Evolutionary conservation across 306 rosid genomes (phyloP).

Genomic region (Notholithocarpus densiflorus): DNA sequence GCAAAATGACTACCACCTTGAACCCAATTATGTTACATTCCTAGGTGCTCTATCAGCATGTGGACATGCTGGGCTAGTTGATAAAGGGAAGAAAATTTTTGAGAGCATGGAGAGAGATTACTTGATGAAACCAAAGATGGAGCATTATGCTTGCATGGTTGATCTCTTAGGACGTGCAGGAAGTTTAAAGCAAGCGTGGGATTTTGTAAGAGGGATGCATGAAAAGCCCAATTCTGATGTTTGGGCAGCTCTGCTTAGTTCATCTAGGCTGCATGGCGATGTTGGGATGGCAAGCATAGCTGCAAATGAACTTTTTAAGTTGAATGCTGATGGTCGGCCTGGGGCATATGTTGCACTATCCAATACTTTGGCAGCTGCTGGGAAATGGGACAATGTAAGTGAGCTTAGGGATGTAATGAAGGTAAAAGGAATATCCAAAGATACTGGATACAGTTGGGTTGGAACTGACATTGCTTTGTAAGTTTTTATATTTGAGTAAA

Average conservation of each 20-base stretch:
- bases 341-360: slow-evolving; percentile 88
- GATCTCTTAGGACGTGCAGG: slow-evolving; percentile 93
- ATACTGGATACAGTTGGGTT: slow-evolving; percentile 67
- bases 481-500: slow-evolving; percentile 5
- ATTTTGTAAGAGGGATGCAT: slow-evolving; percentile 63
- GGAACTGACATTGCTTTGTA: slow-evolving; percentile 46
- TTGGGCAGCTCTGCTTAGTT: slow-evolving; percentile 88
- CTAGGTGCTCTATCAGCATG: slow-evolving; percentile 85
- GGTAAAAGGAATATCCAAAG: slow-evolving; percentile 60
- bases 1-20: slow-evolving; percentile 35
- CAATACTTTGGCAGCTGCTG: slow-evolving; percentile 83
- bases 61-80: slow-evolving; percentile 77
- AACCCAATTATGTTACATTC: slow-evolving; percentile 75
- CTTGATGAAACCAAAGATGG: slow-evolving; percentile 68
- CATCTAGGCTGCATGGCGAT: slow-evolving; percentile 72
- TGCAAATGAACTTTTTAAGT: slow-evolving; percentile 69
- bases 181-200: slow-evolving; percentile 64
- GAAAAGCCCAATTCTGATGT: slow-evolving; percentile 77
- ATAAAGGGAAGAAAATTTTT: slow-evolving; percentile 68
- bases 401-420: slow-evolving; percentile 87
- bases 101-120: slow-evolving; percentile 60
- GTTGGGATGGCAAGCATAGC: slow-evolving; percentile 69
- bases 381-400: slow-evolving; percentile 82
- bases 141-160: slow-evolving; percentile 89
- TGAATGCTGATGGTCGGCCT: slow-evolving; percentile 56